Percentiles rank a stretch among this genome's conserved stretches.
Evolutionary conservation across 1,139 yeast species (phyloP).

Genomic region (Kurtzmaniella natalensis): DNA sequence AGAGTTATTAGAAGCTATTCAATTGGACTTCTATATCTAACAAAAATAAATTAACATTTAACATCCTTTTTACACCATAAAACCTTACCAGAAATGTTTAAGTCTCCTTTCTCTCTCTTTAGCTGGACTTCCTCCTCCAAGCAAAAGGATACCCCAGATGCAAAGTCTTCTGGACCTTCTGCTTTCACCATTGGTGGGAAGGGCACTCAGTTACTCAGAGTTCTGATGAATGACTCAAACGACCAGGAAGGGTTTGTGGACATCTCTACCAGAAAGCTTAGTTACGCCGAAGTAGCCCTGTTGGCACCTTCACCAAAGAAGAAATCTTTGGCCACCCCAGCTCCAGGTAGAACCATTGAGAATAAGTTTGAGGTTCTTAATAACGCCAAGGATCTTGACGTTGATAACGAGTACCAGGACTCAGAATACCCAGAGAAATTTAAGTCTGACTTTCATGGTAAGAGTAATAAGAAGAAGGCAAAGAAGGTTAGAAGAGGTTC

Average conservation of each 20-base stretch:
- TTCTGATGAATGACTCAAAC: slow-evolving; percentile 29
- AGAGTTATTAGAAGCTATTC: slow-evolving; percentile 1
- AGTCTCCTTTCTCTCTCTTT: slow-evolving; percentile 7
- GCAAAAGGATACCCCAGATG: slow-evolving; percentile 1
- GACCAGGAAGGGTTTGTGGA: slow-evolving; percentile 34
- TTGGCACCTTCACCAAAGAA: slow-evolving; percentile 18
- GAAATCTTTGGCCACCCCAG: slow-evolving; percentile 8
- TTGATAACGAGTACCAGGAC: slow-evolving; percentile 2
- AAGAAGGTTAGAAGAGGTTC: background rate
- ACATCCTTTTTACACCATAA: background rate
- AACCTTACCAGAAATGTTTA: slow-evolving; percentile 4
- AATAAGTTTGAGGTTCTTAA: slow-evolving; percentile 7
- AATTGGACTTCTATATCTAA: background rate
- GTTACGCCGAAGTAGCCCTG: slow-evolving; percentile 44
- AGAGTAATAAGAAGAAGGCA: slow-evolving; percentile 12
- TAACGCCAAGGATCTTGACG: background rate
- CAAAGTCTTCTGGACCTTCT: slow-evolving; percentile 1
- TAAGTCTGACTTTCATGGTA: slow-evolving; percentile 18
- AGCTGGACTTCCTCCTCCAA: slow-evolving; percentile 6
- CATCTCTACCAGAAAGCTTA: slow-evolving; percentile 31
- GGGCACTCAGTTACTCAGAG: slow-evolving; percentile 20
- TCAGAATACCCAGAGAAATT: slow-evolving; percentile 14
- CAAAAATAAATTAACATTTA: background rate
- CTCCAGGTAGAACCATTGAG: slow-evolving; percentile 8
- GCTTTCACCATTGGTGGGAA: slow-evolving; percentile 7